Conservation (phyloP, 352 stramenopile genomes). For the Phytophthora cactorum region DNA sequence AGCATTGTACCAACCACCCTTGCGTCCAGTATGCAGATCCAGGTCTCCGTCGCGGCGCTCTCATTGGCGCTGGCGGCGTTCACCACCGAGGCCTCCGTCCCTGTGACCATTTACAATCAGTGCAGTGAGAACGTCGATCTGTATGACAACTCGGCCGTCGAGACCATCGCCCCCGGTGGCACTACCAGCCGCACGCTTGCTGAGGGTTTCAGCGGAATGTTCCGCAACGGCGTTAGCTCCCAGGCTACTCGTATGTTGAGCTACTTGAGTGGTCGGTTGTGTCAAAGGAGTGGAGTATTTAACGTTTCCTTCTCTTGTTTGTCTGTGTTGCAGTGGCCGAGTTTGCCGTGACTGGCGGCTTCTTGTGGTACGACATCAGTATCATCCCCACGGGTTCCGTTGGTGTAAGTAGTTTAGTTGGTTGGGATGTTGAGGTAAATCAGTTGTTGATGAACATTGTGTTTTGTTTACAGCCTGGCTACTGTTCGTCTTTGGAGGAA, state of each 20-base stretch:
- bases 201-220: conserved; percentile 61
- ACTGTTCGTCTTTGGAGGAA: conserved; percentile 51
- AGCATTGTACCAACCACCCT: conserved; percentile 13
- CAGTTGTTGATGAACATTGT: neutral
- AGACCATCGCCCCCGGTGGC: conserved; percentile 43
- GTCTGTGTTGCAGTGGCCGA: conserved; percentile 43
- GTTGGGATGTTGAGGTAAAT: neutral
- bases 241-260: conserved; percentile 46
- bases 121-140: conserved; percentile 55
- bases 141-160: conserved; percentile 60
- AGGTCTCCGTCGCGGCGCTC: conserved; percentile 23
- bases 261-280: neutral
- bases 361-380: conserved; percentile 52
- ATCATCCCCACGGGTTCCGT: conserved; percentile 45
- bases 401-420: conserved; percentile 38
- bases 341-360: conserved; percentile 41
- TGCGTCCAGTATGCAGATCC: conserved; percentile 23
- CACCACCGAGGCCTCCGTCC: conserved; percentile 33
- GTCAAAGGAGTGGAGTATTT: neutral
- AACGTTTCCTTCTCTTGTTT: conserved; percentile 1
- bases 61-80: conserved; percentile 33
- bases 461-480: conserved; percentile 37
- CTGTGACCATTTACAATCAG: conserved; percentile 61
- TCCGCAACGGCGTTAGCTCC: conserved; percentile 54
- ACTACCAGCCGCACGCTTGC: conserved; percentile 45